Evolutionary conservation across 768 basidiomycete species (phyloP), one percentile per base, ranked within the genome.

Genomic region (Paxillus rubicundulus): DNA sequence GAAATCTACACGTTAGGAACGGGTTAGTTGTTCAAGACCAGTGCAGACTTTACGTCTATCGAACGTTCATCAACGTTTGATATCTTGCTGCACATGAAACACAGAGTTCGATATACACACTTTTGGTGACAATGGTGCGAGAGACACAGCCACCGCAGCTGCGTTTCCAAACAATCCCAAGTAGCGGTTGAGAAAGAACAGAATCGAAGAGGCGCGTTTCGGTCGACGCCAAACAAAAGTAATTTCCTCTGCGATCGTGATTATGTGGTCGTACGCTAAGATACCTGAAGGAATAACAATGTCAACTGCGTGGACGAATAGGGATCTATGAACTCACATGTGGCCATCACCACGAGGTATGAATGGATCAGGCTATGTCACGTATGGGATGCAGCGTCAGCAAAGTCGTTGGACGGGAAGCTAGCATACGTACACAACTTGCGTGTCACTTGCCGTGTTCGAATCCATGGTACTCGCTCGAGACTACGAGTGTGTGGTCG

Each of bases 131-230:
- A 57, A n/a, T 13, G 14, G 66, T 61, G 38, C 62, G 57, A 53
- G 72, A 57, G 66, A 32, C 73, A 57, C 14, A 14, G 68, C 50
- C 2, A 62, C 57, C n/a, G 71, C 67, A 8, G 55, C 59, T 13
- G 74, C 58, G 44, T 72, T 73, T 28, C 72, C 75, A 38, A 77
- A 62, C 45, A 78, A 68, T 2, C 76, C 70, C 28, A 77, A 55
- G 50, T 83, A 83, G 5, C 81, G 76, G 54, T 80, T 79, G 32
- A 77, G 43, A 45, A 78, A 74, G 62, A 82, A 82, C 59, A 74
- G 70, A 30, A 71, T 70, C 2, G 76, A 68, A 47, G 76, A 74
- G 9, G 56, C 45, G 1, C 64, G 68, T 48, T 72, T 73, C 1
- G 71, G 72, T 41, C 70, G 67, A 47, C 64, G 63, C 81, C 81